Conservation (phyloP, 192 early-diverging fungal genomes). For the Backusella mclennaniae region DNA sequence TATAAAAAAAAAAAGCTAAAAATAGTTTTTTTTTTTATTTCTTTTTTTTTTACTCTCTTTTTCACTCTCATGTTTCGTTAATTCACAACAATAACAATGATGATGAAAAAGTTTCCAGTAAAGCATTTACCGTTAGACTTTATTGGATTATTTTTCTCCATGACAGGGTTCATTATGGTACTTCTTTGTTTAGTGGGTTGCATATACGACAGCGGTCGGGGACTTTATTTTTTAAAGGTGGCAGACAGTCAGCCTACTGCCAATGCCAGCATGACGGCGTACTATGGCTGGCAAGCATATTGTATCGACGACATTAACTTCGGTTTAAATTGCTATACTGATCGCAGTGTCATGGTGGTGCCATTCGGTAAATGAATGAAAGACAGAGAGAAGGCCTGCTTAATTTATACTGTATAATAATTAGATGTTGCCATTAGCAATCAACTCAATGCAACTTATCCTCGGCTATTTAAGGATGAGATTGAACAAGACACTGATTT, state of each 20-base stretch:
- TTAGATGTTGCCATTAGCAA: slow-evolving; percentile 15
- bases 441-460: slow-evolving; percentile 23
- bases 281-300: slow-evolving; percentile 24
- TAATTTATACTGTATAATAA: neutral
- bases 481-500: slow-evolving; percentile 13
- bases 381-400: neutral
- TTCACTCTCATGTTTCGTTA: neutral
- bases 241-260: neutral
- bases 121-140: slow-evolving; percentile 10
- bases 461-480: slow-evolving; percentile 18
- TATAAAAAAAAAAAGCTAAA: neutral
- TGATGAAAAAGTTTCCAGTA: slow-evolving; percentile 2
- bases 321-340: slow-evolving; percentile 12
- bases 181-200: slow-evolving; percentile 21
- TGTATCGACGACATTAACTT: slow-evolving; percentile 14
- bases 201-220: neutral
- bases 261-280: neutral
- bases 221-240: slow-evolving; percentile 27
- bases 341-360: slow-evolving; percentile 15
- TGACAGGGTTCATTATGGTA: slow-evolving; percentile 21
- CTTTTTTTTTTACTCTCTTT: neutral
- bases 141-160: slow-evolving; percentile 15
- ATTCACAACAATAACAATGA: neutral
- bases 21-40: neutral
- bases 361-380: slow-evolving; percentile 26